These are phyloP conservation scores for Truncatella angustata DNA, from an alignment of 2,329 filamentous ascomycete species.

Conservation along the genomic window DNA sequence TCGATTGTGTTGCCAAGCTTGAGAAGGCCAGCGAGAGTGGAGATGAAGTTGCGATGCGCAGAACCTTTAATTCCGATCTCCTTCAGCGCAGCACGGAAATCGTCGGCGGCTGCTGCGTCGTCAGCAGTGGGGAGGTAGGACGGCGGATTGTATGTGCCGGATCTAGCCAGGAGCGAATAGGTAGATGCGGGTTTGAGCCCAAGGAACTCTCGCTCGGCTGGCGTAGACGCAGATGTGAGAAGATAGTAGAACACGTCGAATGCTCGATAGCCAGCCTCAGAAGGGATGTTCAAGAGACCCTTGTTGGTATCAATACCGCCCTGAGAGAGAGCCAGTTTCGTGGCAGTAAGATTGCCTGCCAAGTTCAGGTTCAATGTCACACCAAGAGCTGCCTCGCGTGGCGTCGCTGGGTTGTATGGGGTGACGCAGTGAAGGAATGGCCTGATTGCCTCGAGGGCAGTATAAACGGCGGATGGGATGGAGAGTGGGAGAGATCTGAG, in stretches of 20 bases:
- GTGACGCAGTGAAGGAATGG: slow-evolving; percentile 88
- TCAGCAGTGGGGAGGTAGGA: slow-evolving; percentile 89
- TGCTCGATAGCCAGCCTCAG: slow-evolving; percentile 79
- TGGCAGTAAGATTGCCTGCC: slow-evolving; percentile 72
- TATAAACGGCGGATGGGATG: slow-evolving; percentile 72
- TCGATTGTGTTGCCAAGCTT: slow-evolving; percentile 91
- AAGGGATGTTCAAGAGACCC: slow-evolving; percentile 77
- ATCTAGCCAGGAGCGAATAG: slow-evolving; percentile 78
- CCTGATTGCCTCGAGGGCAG: slow-evolving; percentile 75
- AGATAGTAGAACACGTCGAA: slow-evolving; percentile 99
- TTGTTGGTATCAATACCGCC: slow-evolving; percentile 82
- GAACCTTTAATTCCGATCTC: slow-evolving; percentile 91
- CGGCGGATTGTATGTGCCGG: slow-evolving; percentile 81
- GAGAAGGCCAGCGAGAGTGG: slow-evolving; percentile 78
- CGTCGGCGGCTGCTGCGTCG: slow-evolving; percentile 87
- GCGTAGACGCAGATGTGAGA: slow-evolving; percentile 84
- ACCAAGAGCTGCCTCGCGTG: slow-evolving; percentile 76
- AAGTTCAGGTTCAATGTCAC: slow-evolving; percentile 81
- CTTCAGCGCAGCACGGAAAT: slow-evolving; percentile 84
- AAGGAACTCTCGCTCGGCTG: slow-evolving; percentile 84
- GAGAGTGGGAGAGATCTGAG: slow-evolving; percentile 76
- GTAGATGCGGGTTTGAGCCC: slow-evolving; percentile 73
- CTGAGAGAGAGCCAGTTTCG: slow-evolving; percentile 75
- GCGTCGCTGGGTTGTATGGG: slow-evolving; percentile 81
- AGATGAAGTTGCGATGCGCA: slow-evolving; percentile 78